These are phyloP conservation scores for Metarhizium guizhouense DNA, from an alignment of 2,329 filamentous ascomycete species.

Conservation along the genomic window DNA sequence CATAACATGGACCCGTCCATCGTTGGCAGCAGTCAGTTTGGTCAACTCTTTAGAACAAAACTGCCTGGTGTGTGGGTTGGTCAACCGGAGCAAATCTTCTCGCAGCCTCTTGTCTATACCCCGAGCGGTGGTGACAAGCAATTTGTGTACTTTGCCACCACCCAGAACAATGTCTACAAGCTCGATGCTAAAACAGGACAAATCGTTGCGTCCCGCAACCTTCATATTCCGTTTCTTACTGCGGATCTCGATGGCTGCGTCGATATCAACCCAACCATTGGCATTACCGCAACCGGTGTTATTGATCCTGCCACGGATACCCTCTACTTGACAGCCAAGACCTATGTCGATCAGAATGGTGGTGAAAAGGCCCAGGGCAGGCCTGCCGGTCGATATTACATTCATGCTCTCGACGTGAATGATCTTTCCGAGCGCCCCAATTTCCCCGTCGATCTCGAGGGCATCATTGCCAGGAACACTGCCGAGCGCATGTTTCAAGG, in stretches of 20 bases:
- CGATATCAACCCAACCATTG: constrained; percentile 38
- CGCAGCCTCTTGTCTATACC: constrained; percentile 42
- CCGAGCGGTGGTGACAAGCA: constrained; percentile 34
- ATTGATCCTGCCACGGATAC: constrained; percentile 36
- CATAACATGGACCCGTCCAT: constrained; percentile 56
- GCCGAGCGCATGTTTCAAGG: constrained; percentile 39
- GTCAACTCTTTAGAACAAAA: constrained; percentile 41
- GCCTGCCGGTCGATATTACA: constrained; percentile 24
- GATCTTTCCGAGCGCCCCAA: constrained; percentile 27
- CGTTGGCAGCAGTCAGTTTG: constrained; percentile 45
- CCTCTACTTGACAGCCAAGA: constrained; percentile 34
- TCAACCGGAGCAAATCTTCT: constrained; percentile 41
- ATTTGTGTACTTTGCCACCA: constrained; percentile 47
- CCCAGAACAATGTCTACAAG: constrained; percentile 50
- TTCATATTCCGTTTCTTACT: constrained; percentile 40
- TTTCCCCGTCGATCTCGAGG: constrained; percentile 41
- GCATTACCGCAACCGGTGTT: constrained; percentile 36
- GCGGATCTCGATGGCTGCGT: constrained; percentile 38
- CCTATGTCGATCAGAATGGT: constrained; percentile 25
- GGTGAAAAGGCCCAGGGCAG: constrained; percentile 22
- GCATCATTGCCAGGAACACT: constrained; percentile 35
- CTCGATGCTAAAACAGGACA: constrained; percentile 44
- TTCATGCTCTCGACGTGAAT: constrained; percentile 29
- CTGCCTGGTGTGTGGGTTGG: constrained; percentile 44
- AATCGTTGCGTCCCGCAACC: constrained; percentile 37